Percentiles rank a stretch among this genome's conserved stretches.
phyloP scores from a whole-genome alignment of 2,329 filamentous ascomycete genomes.

The Byssoonygena ceratinophila region DNA sequence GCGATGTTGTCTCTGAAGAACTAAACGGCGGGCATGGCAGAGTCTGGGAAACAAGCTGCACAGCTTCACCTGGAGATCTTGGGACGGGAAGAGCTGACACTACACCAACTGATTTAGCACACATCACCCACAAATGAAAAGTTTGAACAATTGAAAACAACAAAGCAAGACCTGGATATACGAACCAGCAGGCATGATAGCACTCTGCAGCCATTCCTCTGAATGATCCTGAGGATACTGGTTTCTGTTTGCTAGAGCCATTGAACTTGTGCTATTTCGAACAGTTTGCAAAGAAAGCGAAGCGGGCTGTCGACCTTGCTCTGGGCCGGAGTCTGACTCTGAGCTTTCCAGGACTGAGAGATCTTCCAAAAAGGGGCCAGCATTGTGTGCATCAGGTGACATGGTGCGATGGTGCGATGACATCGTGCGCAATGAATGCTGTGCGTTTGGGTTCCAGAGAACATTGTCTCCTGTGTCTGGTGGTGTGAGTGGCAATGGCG shows the following conservation, averaged over 20 bases:
- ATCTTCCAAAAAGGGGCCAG: conserved; percentile 17
- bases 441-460: conserved; percentile 27
- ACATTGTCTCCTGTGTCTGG: conserved; percentile 34
- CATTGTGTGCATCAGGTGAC: conserved; percentile 24
- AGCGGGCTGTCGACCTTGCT: background rate
- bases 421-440: background rate
- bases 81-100: conserved; percentile 33
- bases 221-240: conserved; percentile 27
- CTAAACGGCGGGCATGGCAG: conserved; percentile 46
- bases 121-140: too few species aligned
- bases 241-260: conserved; percentile 21
- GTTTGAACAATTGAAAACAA: too few species aligned
- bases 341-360: background rate
- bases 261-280: background rate
- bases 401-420: conserved; percentile 19
- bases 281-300: conserved; percentile 2
- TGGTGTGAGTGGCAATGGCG: conserved; percentile 32
- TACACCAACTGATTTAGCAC: conserved; percentile 13
- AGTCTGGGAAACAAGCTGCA: conserved; percentile 52
- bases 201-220: conserved; percentile 30
- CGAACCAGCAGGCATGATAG: conserved; percentile 31
- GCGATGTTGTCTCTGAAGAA: conserved; percentile 8
- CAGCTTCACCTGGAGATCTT: conserved; percentile 29
- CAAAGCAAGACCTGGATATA: too few species aligned
- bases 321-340: conserved; percentile 8